A percentile compares a stretch with the other conserved stretches of the same genome.
Evolutionary conservation across 2,329 filamentous ascomycete species (phyloP).

Genomic region (Neofusicoccum ribis): DNA sequence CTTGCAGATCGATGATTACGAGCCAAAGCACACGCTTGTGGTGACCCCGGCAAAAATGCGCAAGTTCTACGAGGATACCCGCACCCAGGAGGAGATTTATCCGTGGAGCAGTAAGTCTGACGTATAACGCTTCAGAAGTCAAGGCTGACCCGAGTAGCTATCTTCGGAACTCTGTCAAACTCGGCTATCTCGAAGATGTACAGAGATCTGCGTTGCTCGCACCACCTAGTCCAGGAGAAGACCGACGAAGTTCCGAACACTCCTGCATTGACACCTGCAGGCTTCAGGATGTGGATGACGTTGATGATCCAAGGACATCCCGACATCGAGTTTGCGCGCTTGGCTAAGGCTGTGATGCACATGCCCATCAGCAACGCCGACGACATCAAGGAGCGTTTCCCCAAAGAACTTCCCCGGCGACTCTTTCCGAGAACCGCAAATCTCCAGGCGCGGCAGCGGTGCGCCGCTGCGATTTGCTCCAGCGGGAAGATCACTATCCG

Average conservation of each 20-base stretch:
- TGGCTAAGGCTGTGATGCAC: constrained; percentile 66
- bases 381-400: constrained; percentile 70
- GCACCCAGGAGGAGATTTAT: constrained; percentile 64
- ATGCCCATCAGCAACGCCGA: constrained; percentile 69
- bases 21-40: constrained; percentile 67
- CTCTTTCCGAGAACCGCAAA: constrained; percentile 66
- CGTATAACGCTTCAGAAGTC: background rate
- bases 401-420: constrained; percentile 73
- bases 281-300: constrained; percentile 64
- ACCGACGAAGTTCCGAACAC: constrained; percentile 34
- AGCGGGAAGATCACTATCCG: constrained; percentile 42
- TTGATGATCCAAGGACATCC: constrained; percentile 74
- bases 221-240: constrained; percentile 48
- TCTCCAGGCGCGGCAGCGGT: constrained; percentile 56
- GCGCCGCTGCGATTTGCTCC: constrained; percentile 61
- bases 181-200: constrained; percentile 47
- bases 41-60: constrained; percentile 75
- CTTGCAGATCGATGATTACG: constrained; percentile 65
- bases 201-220: constrained; percentile 48
- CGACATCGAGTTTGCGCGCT: constrained; percentile 69
- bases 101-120: constrained; percentile 62
- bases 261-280: constrained; percentile 48
- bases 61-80: constrained; percentile 69
- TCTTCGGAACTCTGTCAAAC: constrained; percentile 46
- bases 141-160: constrained; percentile 25